Evolutionary conservation across 192 early-diverging fungal genomes (phyloP), one percentile per base, ranked within the genome.

Genomic region (Phycomyces nitens): DNA sequence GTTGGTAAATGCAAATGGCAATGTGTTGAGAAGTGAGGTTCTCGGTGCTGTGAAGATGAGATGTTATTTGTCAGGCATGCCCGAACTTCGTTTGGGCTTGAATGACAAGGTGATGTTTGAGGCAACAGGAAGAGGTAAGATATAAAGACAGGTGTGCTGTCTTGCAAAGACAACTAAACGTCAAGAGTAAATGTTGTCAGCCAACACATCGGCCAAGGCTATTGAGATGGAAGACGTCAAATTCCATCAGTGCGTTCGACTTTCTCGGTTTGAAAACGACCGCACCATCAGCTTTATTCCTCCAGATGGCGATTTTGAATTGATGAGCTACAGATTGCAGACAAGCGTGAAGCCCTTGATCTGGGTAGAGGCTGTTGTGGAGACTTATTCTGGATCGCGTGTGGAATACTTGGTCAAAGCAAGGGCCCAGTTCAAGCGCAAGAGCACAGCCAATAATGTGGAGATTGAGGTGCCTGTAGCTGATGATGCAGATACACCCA

Each of bases 381-480:
- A 93, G 72, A 92, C 82, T 57, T 93, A 98, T 74, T 86, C 91
- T 44, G 94, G 94, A 22, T 90, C 92, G 22, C 84, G 97, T 49
- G 87, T 98, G 60, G 97, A 99, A 76, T 97, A 91, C 70, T 88
- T 97, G 87, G 86, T 99, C 76, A 89, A 97, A 85, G 97, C 95
- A 44, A 95, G 87, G 70, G 94, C 91, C 20, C 96, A 97, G 77
- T 99, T 99, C 75, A 99, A 99, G 82, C 89, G 92, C 58, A 82
- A 94, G 38, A 97, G 95, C 26, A 92, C 95, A 5, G 97, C 97
- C 16, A 99, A 96, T 64, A 96, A 97, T 74, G 97, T 99, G 14
- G 95, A 97, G 77, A 98, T 99, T 56, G 74, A 88, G 54, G 90
- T 99, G 14, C 97, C 97, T n/a, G 97, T 99, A 7, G 93, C 97